A percentile compares a stretch with the other conserved stretches of the same genome.
Evolutionary conservation across 148 eudicot genomes (phyloP).

Genomic region (Dysphania ambrosioides): DNA sequence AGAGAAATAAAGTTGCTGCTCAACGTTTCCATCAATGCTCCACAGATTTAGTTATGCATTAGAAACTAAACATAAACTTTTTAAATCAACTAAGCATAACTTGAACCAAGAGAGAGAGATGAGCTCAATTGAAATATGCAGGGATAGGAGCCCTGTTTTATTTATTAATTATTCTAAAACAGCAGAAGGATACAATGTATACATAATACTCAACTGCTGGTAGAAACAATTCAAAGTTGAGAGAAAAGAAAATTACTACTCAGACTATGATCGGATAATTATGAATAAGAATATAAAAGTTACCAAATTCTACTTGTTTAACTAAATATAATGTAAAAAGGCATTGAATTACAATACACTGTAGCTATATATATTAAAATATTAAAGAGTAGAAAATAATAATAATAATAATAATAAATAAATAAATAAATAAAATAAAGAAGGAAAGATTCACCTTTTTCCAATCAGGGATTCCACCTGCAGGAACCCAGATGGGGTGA

Average conservation of each 20-base stretch:
- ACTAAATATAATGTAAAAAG: background rate
- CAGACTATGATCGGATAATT: background rate
- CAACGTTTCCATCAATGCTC: background rate
- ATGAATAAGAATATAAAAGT: background rate
- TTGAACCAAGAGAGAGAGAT: background rate
- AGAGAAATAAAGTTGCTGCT: background rate
- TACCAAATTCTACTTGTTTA: background rate
- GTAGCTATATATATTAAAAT: background rate
- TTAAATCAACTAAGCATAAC: background rate
- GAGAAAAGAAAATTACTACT: background rate
- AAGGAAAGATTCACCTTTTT: constrained; percentile 86
- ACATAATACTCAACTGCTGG: background rate
- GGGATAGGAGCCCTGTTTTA: background rate
- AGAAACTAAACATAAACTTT: background rate
- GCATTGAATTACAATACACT: background rate
- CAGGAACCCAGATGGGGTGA: constrained; percentile 99
- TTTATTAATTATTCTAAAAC: too few relatives aligned
- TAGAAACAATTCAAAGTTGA: background rate
- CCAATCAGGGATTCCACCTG: constrained; percentile 99
- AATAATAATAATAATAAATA: constrained; percentile 28
- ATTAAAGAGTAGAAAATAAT: constrained; percentile 20
- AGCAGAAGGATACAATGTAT: background rate
- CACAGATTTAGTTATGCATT: background rate
- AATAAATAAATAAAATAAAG: too few relatives aligned
- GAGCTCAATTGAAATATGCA: background rate